A percentile compares a stretch with the other conserved stretches of the same genome.
Conservation (phyloP, 208 protist species). For the Leishmania amazonensis region DNA sequence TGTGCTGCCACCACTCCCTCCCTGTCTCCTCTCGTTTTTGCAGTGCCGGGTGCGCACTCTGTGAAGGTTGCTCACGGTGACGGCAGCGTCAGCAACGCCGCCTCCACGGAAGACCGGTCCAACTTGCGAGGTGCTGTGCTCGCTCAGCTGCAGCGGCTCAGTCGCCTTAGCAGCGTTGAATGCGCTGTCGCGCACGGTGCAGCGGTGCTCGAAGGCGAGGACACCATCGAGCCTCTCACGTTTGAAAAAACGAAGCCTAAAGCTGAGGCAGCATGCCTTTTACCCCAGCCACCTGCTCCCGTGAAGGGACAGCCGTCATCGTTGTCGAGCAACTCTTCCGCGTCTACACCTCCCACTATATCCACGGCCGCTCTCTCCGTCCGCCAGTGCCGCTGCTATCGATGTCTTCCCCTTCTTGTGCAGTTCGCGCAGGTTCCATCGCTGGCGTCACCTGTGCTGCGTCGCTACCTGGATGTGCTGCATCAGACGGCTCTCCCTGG, state of each 20-base stretch:
- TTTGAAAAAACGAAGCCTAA: not conserved
- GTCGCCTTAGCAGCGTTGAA: not conserved
- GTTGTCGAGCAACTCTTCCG: not conserved
- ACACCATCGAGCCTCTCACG: not conserved
- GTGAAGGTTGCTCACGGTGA: not conserved
- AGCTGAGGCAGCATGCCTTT: not conserved
- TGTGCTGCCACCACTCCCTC: conserved; percentile 26
- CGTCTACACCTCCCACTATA: not conserved
- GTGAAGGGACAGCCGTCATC: not conserved
- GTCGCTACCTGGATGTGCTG: conserved; percentile 24
- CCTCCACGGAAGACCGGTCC: conserved; percentile 12
- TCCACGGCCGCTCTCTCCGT: not conserved
- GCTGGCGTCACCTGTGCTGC: conserved; percentile 17
- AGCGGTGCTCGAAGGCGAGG: not conserved
- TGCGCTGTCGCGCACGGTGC: not conserved
- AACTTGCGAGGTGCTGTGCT: conserved; percentile 45
- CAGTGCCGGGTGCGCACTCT: not conserved
- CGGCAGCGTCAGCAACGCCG: not conserved
- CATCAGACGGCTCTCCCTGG: conserved; percentile 25
- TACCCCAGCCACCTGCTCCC: not conserved
- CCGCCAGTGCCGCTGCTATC: conserved; percentile 15
- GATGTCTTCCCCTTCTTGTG: conserved; percentile 24
- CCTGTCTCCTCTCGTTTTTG: not conserved
- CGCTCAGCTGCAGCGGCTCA: conserved; percentile 54
- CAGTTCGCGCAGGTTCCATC: conserved; percentile 38